Evolutionary conservation across 768 basidiomycete species (phyloP), one percentile per base, ranked within the genome.

Genomic region (Xerocomellus dryophilus): DNA sequence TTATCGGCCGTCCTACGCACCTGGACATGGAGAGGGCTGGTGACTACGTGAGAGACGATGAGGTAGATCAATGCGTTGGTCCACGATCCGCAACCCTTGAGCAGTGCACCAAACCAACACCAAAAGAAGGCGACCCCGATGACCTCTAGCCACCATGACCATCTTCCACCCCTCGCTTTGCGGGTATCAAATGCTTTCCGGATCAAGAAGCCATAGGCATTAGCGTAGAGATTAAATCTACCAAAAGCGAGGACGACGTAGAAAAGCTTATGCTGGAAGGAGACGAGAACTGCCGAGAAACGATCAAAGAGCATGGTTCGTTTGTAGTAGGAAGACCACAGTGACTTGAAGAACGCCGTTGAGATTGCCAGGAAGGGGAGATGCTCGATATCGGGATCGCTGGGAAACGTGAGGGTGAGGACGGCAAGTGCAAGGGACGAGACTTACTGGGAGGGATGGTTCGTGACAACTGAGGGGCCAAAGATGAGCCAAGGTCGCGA

Each of bases 291-390:
- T 17, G 79, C 78, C 6, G 90, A 77, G 63, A 87, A 79, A 14
- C 68, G 75, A 71, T 97, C 91, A 64, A 95, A 87, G 39, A 72
- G 70, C 81, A 98, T 86, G 55, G 85, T 79, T 36, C 92, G 85
- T 63, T 91, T 88, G 79, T 98, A 95, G 70, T 97, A 99, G 0
- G 95, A 92, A 4, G 93, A 96, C 81, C 89, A 97, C 3, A 98
- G 71, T 15, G 85, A 87, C 39, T 80, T 77, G 70, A 97, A 85
- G 75, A 98, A 99, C 15, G 78, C 80, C 10, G 92, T 85, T 4
- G 93, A 87, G 64, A 96, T 91, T 51, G 95, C 96, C 62, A 99
- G 84, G 78, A 99, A 97, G 14, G 97, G 97, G 17, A 98, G 74
- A 64, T 92, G 87, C 67, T 86, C 83, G 55, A 92, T 91, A 66